Base-by-base conservation (phyloP, 1,284 basidiomycete species). In the Irpex rosettiformis region DNA sequence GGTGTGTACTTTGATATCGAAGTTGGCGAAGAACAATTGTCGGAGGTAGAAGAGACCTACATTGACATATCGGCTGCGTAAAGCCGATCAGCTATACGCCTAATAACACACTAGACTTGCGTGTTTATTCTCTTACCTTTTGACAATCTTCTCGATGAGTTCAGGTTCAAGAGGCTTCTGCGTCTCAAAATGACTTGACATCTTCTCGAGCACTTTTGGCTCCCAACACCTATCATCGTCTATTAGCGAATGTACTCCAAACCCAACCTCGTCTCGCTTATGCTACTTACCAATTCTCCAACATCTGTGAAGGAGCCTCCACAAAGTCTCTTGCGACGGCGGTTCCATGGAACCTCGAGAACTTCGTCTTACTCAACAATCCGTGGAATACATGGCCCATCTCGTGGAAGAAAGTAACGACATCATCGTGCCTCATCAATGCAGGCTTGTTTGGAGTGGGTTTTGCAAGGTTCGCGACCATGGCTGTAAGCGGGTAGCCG, bases 321-420 rank as follows among this genome's bases (percentile, higher is more conserved):
- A 92, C 91, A 64, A 94, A 95, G 73, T 95, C 93, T 13, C 88
- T 70, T 1, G 88, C 88, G 33, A 92, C 89, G 45, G 78, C 80
- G 22, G 89, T 92, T 5, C 91, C 91, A 64, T 93, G 89, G 83
- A 94, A 94, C 24, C 86, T 77, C 22, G 83, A 72, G 69, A 85
- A 93, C 64, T 81, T 82, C 21, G 91, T 94, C 60, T 75, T 77
- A 67, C 86, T 89, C 55, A 92, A 73, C 53, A 94, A 72, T 1
- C 87, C 88, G 68, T 94, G 93, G 81, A 93, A 93, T 11, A 91
- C 90, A 65, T 94, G 93, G 0, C 93, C 93, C 85, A 93, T 88
- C 70, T 90, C 88, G 65, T 90, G 87, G 81, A 90, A 90, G 72
- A 90, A 89, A 0, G 87, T 90, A 22, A 88, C 88, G 2, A 89